These are phyloP conservation scores for Xylaria acuta DNA, from an alignment of 495 filamentous ascomycete genomes.

Conservation along the genomic window DNA sequence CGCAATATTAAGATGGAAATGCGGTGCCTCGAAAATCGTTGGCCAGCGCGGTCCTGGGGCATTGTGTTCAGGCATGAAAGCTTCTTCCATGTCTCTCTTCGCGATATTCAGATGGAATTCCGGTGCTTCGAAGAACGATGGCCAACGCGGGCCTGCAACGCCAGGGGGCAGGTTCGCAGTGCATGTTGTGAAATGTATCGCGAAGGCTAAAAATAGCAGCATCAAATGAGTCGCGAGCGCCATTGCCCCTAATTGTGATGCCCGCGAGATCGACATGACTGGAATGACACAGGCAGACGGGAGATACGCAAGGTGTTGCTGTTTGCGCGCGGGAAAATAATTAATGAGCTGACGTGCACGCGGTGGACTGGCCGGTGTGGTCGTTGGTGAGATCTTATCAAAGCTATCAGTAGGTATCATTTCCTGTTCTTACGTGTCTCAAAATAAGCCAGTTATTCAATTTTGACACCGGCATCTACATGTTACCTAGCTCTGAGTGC, in stretches of 20 bases:
- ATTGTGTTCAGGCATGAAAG: background rate
- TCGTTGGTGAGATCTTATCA: background rate
- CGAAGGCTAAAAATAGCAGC: background rate
- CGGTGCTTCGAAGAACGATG: slow-evolving; percentile 13
- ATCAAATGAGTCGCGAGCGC: background rate
- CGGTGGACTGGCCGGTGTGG: background rate
- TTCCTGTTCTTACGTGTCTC: background rate
- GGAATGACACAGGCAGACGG: background rate
- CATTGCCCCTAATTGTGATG: background rate
- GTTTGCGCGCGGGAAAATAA: background rate
- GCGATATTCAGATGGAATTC: slow-evolving; percentile 8
- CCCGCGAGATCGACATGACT: background rate
- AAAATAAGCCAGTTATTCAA: background rate
- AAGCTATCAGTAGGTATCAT: background rate
- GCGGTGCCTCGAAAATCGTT: background rate
- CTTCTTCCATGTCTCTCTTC: background rate
- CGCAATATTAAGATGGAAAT: background rate
- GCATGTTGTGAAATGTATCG: background rate
- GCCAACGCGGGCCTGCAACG: background rate
- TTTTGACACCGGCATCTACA: background rate
- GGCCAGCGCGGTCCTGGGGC: background rate
- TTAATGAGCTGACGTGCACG: background rate
- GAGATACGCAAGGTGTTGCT: background rate
- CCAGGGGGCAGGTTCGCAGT: background rate
- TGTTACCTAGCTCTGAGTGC: background rate